A percentile compares a stretch with the other conserved stretches of the same genome.
Conservation (phyloP, 2,329 filamentous ascomycete genomes). For the Colletotrichum sp. region DNA sequence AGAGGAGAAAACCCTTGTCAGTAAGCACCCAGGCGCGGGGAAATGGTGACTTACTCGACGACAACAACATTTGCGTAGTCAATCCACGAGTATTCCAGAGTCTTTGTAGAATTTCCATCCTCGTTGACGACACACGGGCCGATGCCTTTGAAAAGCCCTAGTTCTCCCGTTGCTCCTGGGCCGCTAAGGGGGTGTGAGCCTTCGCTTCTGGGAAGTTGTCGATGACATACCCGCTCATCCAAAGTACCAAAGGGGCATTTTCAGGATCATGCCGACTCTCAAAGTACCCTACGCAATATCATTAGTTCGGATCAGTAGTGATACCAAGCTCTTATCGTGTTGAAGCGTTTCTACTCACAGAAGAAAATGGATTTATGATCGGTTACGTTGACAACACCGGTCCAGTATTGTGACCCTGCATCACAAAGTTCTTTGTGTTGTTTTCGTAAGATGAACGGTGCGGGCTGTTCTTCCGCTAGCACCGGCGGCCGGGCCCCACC, state of each 20-base stretch:
- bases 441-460: background rate
- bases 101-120: background rate
- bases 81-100: background rate
- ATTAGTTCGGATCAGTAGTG: background rate
- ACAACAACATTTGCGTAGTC: background rate
- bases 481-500: background rate
- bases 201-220: background rate
- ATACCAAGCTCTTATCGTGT: background rate
- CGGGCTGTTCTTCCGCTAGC: background rate
- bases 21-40: rapidly evolving
- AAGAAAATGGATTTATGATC: background rate
- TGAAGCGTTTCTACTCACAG: background rate
- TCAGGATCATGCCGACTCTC: background rate
- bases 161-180: background rate
- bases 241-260: background rate
- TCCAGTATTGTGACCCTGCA: background rate
- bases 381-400: background rate
- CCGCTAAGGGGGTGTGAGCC: background rate
- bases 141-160: background rate
- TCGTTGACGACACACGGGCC: background rate
- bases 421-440: background rate
- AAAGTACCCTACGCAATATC: background rate
- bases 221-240: background rate
- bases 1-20: rapidly evolving
- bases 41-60: background rate